Percentiles rank a stretch among this genome's conserved stretches.
Conservation (phyloP, 352 stramenopile genomes). For the Phytophthora capsici region DNA sequence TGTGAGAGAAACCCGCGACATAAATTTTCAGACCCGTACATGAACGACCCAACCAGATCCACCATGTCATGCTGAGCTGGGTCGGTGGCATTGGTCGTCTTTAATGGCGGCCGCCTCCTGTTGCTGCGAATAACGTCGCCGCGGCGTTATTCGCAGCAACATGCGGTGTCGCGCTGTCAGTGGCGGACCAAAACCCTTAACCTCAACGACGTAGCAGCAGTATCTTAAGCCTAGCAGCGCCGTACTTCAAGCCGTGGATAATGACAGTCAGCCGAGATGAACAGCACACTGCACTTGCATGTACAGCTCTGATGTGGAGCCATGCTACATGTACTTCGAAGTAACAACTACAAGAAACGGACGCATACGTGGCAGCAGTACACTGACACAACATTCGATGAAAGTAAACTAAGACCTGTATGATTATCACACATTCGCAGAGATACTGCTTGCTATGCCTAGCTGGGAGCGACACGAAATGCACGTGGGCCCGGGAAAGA, state of each 20-base stretch:
- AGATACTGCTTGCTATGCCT: neutral
- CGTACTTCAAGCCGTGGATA: neutral
- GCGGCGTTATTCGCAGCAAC: conserved; percentile 8
- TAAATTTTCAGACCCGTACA: conserved; percentile 13
- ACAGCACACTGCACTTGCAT: too few species aligned
- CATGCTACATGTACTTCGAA: too few species aligned
- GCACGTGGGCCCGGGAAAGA: conserved; percentile 1
- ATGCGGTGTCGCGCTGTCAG: conserved; percentile 7
- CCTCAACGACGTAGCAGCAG: conserved; percentile 14
- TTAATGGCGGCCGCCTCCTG: neutral
- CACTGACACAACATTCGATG: neutral
- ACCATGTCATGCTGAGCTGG: conserved; percentile 35
- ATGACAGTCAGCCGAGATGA: too few species aligned
- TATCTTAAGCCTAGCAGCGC: neutral
- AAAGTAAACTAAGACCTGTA: conserved; percentile 12
- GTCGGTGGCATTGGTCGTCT: conserved; percentile 29
- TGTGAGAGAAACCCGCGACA: conserved; percentile 9
- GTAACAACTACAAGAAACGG: neutral
- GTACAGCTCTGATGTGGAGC: conserved; percentile 12
- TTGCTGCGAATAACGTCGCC: too few species aligned
- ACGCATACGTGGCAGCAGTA: conserved; percentile 3
- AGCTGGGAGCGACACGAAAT: conserved; percentile 10
- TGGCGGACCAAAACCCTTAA: conserved; percentile 14
- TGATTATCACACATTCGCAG: neutral
- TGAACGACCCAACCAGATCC: conserved; percentile 28